A percentile compares a stretch with the other conserved stretches of the same genome.
Evolutionary conservation across 495 filamentous ascomycete genomes (phyloP).

Genomic region (Pyrenula aspistea): DNA sequence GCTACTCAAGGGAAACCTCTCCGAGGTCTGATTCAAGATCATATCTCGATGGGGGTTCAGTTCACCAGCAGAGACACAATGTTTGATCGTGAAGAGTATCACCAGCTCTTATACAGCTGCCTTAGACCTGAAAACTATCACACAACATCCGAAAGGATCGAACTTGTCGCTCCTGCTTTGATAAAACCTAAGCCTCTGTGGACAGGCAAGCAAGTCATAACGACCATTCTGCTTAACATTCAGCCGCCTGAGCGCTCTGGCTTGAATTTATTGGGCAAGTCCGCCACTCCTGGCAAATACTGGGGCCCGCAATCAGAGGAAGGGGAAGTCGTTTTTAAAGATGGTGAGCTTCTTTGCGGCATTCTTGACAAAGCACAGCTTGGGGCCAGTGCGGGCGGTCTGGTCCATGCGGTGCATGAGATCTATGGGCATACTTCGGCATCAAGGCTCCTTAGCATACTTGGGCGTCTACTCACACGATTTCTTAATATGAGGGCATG

Average conservation of each 20-base stretch:
- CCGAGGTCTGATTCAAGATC: slow-evolving; percentile 96
- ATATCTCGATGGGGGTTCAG: slow-evolving; percentile 86
- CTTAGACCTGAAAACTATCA: slow-evolving; percentile 82
- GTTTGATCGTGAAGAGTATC: slow-evolving; percentile 78
- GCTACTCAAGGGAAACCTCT: slow-evolving; percentile 89
- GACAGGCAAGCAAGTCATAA: slow-evolving; percentile 98
- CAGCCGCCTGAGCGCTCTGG: slow-evolving; percentile 61
- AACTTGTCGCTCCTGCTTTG: slow-evolving; percentile 67
- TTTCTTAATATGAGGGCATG: slow-evolving; percentile 89
- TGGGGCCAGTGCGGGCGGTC: slow-evolving; percentile 72
- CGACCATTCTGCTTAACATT: slow-evolving; percentile 88
- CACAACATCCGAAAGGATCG: slow-evolving; percentile 57
- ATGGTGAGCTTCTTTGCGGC: slow-evolving; percentile 78
- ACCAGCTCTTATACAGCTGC: slow-evolving; percentile 82
- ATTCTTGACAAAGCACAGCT: slow-evolving; percentile 96
- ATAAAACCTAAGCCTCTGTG: slow-evolving; percentile 71
- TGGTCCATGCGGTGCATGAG: slow-evolving; percentile 88
- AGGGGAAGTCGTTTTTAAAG: slow-evolving; percentile 68
- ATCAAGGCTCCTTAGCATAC: slow-evolving; percentile 72
- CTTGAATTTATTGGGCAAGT: slow-evolving; percentile 66
- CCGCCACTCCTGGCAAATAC: slow-evolving; percentile 57
- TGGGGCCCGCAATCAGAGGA: slow-evolving; percentile 68
- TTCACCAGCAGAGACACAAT: slow-evolving; percentile 89
- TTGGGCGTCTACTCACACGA: slow-evolving; percentile 81
- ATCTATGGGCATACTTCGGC: slow-evolving; percentile 80